A percentile compares a stretch with the other conserved stretches of the same genome.
Evolutionary conservation across 1,284 basidiomycete species (phyloP).

Genomic region (Trichosporon ovoides): DNA sequence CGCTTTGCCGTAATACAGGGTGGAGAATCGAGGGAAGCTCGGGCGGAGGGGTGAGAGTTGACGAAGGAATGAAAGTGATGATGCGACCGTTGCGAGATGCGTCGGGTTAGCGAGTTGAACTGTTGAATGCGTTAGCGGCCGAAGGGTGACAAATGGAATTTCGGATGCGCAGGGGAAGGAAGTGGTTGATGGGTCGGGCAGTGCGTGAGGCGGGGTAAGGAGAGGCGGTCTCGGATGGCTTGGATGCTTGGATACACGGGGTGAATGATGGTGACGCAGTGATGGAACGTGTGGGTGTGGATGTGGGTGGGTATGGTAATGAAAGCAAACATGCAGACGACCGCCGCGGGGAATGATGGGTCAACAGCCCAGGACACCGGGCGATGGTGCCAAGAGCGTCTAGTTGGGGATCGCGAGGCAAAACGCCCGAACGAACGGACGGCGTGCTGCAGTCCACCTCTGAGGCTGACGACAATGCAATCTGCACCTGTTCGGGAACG

Average conservation of each 20-base stretch:
- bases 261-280: not conserved
- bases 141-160: not conserved
- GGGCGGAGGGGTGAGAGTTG: not conserved
- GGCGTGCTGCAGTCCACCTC: not conserved
- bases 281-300: not conserved
- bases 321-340: conserved; percentile 2
- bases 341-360: not conserved
- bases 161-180: not conserved
- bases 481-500: too few relatives aligned
- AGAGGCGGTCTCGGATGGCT: not conserved
- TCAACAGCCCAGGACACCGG: not conserved
- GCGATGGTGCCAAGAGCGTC: not conserved
- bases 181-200: not conserved
- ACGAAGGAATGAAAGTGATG: not conserved
- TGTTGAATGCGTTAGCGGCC: not conserved
- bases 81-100: not conserved
- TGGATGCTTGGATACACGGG: not conserved
- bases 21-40: not conserved
- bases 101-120: not conserved
- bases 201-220: not conserved
- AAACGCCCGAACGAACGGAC: not conserved
- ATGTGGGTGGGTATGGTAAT: not conserved
- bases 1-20: not conserved
- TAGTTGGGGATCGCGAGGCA: not conserved
- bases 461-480: too few relatives aligned